These are phyloP conservation scores for Daldinia caldariorum DNA, from an alignment of 495 filamentous ascomycete genomes.

Conservation along the genomic window DNA sequence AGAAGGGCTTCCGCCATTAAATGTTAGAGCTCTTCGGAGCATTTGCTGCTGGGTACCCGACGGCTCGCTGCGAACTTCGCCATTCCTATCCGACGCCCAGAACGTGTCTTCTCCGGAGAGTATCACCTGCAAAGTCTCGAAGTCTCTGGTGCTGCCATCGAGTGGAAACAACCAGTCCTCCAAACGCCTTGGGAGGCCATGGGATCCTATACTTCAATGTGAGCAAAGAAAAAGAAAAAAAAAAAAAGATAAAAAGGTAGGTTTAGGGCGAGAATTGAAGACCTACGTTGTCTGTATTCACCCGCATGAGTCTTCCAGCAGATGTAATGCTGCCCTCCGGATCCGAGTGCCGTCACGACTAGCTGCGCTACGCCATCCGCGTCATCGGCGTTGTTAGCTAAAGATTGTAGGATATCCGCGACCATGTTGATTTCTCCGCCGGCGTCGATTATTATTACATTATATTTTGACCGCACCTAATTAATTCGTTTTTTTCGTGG, in stretches of 20 bases:
- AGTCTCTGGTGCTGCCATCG: constrained; percentile 51
- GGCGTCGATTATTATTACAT: constrained; percentile 27
- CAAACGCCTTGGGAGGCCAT: constrained; percentile 51
- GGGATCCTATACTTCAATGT: constrained; percentile 44
- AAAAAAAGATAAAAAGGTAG: no score
- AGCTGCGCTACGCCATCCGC: constrained; percentile 44
- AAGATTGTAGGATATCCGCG: constrained; percentile 36
- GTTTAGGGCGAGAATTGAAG: no score
- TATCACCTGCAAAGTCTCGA: constrained; percentile 53
- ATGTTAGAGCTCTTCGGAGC: constrained; percentile 41
- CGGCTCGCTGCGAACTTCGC: constrained; percentile 49
- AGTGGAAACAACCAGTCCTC: constrained; percentile 54
- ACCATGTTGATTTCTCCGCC: constrained; percentile 37
- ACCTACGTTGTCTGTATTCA: constrained; percentile 45
- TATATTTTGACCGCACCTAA: constrained; percentile 15
- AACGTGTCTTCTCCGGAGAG: constrained; percentile 55
- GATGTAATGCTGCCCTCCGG: constrained; percentile 43
- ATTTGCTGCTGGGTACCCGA: constrained; percentile 25
- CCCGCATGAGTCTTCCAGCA: constrained; percentile 46
- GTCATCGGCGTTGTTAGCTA: constrained; percentile 34
- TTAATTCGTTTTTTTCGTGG: background rate
- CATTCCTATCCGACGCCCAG: constrained; percentile 54
- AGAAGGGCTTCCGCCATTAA: constrained; percentile 28
- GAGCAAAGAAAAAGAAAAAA: no score
- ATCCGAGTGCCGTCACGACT: constrained; percentile 46